Base-by-base conservation (phyloP, 768 basidiomycete genomes). In the Boletus huronensis region DNA sequence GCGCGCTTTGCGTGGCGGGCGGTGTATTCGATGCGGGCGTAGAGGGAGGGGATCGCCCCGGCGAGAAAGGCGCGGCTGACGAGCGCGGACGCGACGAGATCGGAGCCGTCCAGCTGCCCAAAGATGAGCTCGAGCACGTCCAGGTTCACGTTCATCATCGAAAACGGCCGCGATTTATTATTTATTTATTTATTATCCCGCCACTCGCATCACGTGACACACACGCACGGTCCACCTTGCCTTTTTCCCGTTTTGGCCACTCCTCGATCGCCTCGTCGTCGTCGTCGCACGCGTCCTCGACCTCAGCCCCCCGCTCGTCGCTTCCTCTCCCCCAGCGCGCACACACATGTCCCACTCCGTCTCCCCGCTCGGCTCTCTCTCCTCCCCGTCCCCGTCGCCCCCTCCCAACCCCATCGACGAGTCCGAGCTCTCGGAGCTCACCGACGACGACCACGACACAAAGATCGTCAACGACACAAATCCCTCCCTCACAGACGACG, bases 351-450 rank as follows among this genome's bases (percentile, higher is more conserved):
- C 65, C 31, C 65, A 55, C 44, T 65, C 64, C 52, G 64, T 66
- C 23, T 65, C 64, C 2, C 65, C 86, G 36, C 76, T 82, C 58
- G 76, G 79, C 41, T 88, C 87, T 23, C 78, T 84, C 54, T 87
- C 82, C 60, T 85, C 84, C 2, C 86, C 86, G 0, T 87, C 87
- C 3, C 85, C 85, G 0, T 82, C 87, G 0, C 80, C 79, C 3
- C 78, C 77, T 5, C 66, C 70, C 40, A 63, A 61, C 46, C 74
- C 67, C 55, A 68, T 65, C 57, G 72, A 66, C 60, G 87, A 82
- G 69, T 90, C 88, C 6, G 89, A 90, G 73, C 81, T 91, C 55
- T 90, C 88, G 40, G 89, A 89, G 67, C 82, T 91, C 67, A 90
- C 88, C 16, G 88, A 91, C 64, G 88, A 90, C 64, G 88, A 90